phyloP scores from a whole-genome alignment of 2,329 filamentous ascomycete species.

The Epichloe coenophiala region DNA sequence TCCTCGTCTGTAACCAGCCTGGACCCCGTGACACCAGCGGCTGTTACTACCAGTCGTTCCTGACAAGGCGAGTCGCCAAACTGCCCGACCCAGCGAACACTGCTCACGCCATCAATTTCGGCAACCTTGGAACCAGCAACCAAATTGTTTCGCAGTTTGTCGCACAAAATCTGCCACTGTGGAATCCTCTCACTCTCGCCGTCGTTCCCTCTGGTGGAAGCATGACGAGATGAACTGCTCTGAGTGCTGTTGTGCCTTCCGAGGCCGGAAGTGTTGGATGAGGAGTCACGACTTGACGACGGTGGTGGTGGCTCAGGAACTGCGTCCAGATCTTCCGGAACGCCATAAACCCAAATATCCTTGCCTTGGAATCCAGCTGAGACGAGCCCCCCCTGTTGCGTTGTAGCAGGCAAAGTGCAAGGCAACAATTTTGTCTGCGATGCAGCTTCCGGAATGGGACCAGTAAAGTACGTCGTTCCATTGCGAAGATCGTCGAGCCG shows the following conservation, averaged over 20 bases:
- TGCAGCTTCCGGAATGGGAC: constrained; percentile 41
- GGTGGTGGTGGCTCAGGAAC: constrained; percentile 29
- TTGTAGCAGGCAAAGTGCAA: constrained; percentile 55
- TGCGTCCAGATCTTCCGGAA: constrained; percentile 59
- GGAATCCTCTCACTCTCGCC: constrained; percentile 31
- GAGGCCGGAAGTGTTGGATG: constrained; percentile 8
- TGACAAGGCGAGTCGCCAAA: constrained; percentile 33
- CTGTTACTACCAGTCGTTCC: constrained; percentile 55
- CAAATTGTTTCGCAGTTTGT: constrained; percentile 57
- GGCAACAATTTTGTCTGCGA: constrained; percentile 50
- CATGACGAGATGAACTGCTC: constrained; percentile 17
- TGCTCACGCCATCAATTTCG: constrained; percentile 51
- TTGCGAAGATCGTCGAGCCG: constrained; percentile 62
- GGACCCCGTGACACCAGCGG: constrained; percentile 51
- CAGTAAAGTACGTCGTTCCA: constrained; percentile 68
- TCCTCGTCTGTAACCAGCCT: constrained; percentile 53
- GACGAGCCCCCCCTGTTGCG: constrained; percentile 59
- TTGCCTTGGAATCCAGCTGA: constrained; percentile 60
- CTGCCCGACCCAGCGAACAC: constrained; percentile 57
- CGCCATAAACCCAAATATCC: constrained; percentile 66
- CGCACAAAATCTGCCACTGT: constrained; percentile 56
- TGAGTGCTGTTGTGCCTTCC: constrained; percentile 18
- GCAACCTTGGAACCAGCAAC: constrained; percentile 53
- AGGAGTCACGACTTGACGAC: constrained; percentile 10
- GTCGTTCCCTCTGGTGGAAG: constrained; percentile 16